Evolutionary conservation across 192 early-diverging fungal species (phyloP), one percentile per base, ranked within the genome.

Genomic region (Coemansia aciculifera): DNA sequence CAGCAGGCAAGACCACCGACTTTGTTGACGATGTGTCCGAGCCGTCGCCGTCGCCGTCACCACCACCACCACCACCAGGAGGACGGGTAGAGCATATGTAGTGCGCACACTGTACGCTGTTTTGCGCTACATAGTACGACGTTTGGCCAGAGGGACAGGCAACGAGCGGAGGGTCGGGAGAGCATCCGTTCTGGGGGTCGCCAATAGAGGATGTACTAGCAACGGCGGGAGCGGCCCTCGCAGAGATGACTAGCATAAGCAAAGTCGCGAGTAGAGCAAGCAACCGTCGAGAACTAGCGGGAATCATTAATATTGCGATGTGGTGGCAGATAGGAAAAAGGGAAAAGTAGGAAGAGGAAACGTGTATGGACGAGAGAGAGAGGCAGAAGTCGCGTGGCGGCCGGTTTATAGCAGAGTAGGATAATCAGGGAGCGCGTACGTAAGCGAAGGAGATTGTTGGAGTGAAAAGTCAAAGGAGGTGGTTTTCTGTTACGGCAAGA

Each of bases 41-140:
- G 23, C 13, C 49, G 38, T 46, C 42, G 36, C 23, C 36, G 54
- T 27, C 42, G 43, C 36, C 38, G 27, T 15, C 54, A 31, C 44
- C 6, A 44, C 29, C 38, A 31, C 44, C 6, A 44, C 29, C 38
- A 31, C 44, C 7, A 43, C 29, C 39, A 42, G 38, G 23, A 2
- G 60, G 13, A 24, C 51, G 51, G 51, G 51, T 54, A 8, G 27
- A 38, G 62, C 79, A 82, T 37, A 59, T 46, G 42, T 77, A 82
- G 48, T 82, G 74, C 4, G 79, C 74, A 38, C 79, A 82, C 31
- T 77, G 23, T 11, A 67, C 13, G 49, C 68, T 71, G 68, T 8
- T 77, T 15, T 73, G 68, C 21, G 74, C 36, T 27, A 77, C 68
- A 68, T 82, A 82, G 15, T 46, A 31, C 4, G 71, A 27, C 3